A percentile compares a stretch with the other conserved stretches of the same genome.
Conservation (phyloP, 1,139 yeast genomes). For the Ogataea hybrid region DNA sequence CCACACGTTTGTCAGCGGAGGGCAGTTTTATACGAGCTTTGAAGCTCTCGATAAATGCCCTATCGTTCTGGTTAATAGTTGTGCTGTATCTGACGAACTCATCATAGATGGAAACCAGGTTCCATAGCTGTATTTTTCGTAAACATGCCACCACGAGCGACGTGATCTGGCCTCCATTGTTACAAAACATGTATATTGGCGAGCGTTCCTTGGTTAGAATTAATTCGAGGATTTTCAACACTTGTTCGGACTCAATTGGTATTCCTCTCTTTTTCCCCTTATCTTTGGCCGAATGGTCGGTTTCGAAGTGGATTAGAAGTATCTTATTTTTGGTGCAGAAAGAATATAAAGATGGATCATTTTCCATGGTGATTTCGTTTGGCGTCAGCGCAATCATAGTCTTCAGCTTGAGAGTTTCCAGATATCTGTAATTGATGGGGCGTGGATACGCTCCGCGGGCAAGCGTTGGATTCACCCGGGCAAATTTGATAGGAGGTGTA, state of each 20-base stretch:
- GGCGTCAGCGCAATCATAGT: conserved; percentile 84
- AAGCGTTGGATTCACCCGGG: too few relatives aligned
- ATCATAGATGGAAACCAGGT: conserved; percentile 80
- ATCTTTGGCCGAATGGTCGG: conserved; percentile 49
- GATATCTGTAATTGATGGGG: conserved; percentile 66
- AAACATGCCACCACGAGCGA: conserved; percentile 83
- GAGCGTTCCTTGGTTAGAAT: conserved; percentile 58
- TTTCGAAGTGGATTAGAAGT: conserved; percentile 59
- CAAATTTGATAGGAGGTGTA: too few relatives aligned
- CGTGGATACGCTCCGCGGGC: conserved; percentile 87
- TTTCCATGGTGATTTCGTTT: conserved; percentile 55
- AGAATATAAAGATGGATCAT: conserved; percentile 48
- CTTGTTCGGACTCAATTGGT: conserved; percentile 68
- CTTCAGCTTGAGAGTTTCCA: conserved; percentile 62
- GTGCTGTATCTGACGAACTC: conserved; percentile 80
- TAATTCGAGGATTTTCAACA: conserved; percentile 55
- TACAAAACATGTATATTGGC: conserved; percentile 82
- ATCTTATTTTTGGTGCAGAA: conserved; percentile 53
- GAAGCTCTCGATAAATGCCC: conserved; percentile 80
- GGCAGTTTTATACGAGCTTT: conserved; percentile 60
- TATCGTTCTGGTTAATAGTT: conserved; percentile 78
- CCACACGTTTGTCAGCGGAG: conserved; percentile 41
- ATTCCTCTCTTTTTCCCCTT: conserved; percentile 79
- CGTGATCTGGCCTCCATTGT: conserved; percentile 87
- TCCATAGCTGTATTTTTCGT: conserved; percentile 84